phyloP scores from a whole-genome alignment of 768 basidiomycete genomes.

The Boletellus sp. region DNA sequence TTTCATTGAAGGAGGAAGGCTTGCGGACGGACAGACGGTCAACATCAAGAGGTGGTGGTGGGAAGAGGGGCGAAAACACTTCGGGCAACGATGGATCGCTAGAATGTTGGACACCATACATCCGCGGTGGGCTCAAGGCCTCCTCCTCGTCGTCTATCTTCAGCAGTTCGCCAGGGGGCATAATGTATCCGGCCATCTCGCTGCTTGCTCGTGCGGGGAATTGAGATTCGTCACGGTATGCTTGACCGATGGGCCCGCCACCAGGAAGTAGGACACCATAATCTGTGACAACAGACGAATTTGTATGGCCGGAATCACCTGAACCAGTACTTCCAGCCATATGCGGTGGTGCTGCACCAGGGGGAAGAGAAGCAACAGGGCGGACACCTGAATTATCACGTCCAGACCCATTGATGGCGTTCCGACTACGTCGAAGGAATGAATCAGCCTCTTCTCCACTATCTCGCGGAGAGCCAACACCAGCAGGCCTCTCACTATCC shows the following conservation, averaged over 20 bases:
- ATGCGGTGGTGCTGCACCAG: slow-evolving; percentile 31
- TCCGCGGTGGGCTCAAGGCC: slow-evolving; percentile 23
- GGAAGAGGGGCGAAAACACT: slow-evolving; percentile 34
- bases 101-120: slow-evolving; percentile 21
- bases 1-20: slow-evolving; percentile 27
- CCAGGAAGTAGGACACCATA: slow-evolving; percentile 32
- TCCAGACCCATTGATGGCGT: slow-evolving; percentile 16
- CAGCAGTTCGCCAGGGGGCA: slow-evolving; percentile 35
- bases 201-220: slow-evolving; percentile 29
- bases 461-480: slow-evolving; percentile 65
- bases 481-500: slow-evolving; percentile 39
- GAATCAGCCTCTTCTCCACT: slow-evolving; percentile 71
- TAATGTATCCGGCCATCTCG: slow-evolving; percentile 33
- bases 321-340: slow-evolving; percentile 40
- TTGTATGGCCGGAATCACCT: slow-evolving; percentile 36
- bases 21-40: slow-evolving; percentile 27
- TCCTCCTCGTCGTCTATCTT: slow-evolving; percentile 36
- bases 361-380: slow-evolving; percentile 28
- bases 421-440: slow-evolving; percentile 46
- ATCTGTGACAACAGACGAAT: slow-evolving; percentile 38
- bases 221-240: slow-evolving; percentile 24
- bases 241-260: slow-evolving; percentile 32
- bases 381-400: slow-evolving; percentile 13
- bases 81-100: slow-evolving; percentile 26
- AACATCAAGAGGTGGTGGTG: slow-evolving; percentile 37